Evolutionary conservation across 148 eudicot species (phyloP).

Genomic region (Pharnaceum exiguum): DNA sequence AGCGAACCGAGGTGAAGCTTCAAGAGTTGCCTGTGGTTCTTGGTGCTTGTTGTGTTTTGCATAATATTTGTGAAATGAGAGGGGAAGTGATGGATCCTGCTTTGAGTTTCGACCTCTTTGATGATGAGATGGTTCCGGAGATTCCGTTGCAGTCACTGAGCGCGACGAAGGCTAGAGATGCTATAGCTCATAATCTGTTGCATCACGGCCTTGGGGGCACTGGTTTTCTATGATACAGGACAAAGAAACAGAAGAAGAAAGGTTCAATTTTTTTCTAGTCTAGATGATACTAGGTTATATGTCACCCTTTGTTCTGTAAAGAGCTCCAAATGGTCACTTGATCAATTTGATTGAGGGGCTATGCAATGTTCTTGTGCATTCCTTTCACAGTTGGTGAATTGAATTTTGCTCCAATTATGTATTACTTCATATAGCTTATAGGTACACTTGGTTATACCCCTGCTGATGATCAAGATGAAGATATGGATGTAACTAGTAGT

Average conservation of each 20-base stretch:
- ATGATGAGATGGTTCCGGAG: slow-evolving; percentile 81
- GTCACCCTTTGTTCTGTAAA: not conserved
- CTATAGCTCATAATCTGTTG: slow-evolving; percentile 78
- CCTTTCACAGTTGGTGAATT: not conserved
- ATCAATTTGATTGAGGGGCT: not conserved
- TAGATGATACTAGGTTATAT: too few relatives aligned
- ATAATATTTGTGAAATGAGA: slow-evolving; percentile 83
- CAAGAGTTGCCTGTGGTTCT: slow-evolving; percentile 85
- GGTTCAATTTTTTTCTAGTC: too few relatives aligned
- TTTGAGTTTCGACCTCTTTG: slow-evolving; percentile 44
- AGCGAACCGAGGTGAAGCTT: slow-evolving; percentile 78
- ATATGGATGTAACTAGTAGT: slow-evolving; percentile 1
- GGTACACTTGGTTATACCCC: slow-evolving; percentile 9
- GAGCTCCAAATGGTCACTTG: not conserved
- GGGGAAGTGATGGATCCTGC: slow-evolving; percentile 48
- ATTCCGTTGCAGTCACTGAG: slow-evolving; percentile 46
- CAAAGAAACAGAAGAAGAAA: too few relatives aligned
- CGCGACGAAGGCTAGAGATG: slow-evolving; percentile 65
- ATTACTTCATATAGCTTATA: slow-evolving; percentile 8
- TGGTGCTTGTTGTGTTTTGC: slow-evolving; percentile 92
- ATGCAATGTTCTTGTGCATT: not conserved
- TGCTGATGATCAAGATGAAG: not conserved
- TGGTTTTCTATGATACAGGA: slow-evolving; percentile 51
- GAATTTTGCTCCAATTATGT: slow-evolving; percentile 8
- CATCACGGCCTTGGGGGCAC: slow-evolving; percentile 90